Conservation (phyloP, 1,284 basidiomycete genomes). For the Moniliophthora roreri region DNA sequence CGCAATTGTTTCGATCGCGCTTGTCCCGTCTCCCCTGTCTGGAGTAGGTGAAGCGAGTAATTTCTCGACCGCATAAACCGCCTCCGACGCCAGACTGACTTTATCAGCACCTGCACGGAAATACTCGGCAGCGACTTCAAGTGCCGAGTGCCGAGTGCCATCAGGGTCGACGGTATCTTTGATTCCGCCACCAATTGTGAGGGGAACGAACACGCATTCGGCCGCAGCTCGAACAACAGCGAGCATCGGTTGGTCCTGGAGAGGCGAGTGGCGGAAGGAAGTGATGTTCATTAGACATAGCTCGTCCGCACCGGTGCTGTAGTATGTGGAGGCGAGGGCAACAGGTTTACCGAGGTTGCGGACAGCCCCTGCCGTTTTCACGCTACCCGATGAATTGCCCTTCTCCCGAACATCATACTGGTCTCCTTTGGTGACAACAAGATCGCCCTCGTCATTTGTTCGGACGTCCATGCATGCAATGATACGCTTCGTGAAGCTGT, state of each 20-base stretch:
- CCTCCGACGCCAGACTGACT: conserved; percentile 95
- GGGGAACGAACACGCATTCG: conserved; percentile 92
- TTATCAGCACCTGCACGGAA: conserved; percentile 99
- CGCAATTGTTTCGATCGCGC: conserved; percentile 94
- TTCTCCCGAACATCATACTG: conserved; percentile 98
- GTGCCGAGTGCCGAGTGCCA: conserved; percentile 81
- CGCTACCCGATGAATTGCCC: conserved; percentile 29
- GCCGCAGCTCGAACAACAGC: conserved; percentile 91
- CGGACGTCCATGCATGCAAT: conserved; percentile 98
- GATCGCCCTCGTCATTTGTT: conserved; percentile 93
- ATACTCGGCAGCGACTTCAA: conserved; percentile 95
- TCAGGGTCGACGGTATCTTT: conserved; percentile 96
- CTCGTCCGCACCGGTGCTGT: conserved; percentile 91
- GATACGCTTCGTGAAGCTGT: conserved; percentile 89
- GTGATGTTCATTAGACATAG: conserved; percentile 99
- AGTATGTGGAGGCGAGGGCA: conserved; percentile 87
- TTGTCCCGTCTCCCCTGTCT: conserved; percentile 64
- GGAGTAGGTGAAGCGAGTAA: conserved; percentile 45
- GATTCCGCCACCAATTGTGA: conserved; percentile 98
- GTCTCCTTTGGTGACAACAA: conserved; percentile 99
- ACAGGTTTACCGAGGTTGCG: conserved; percentile 99
- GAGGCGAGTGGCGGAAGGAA: conserved; percentile 94
- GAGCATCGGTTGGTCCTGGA: conserved; percentile 98
- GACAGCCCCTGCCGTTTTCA: conserved; percentile 71
- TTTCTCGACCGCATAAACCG: conserved; percentile 91